These are phyloP conservation scores for Tolypocladium amazonense DNA, from an alignment of 2,329 filamentous ascomycete genomes.

Conservation along the genomic window DNA sequence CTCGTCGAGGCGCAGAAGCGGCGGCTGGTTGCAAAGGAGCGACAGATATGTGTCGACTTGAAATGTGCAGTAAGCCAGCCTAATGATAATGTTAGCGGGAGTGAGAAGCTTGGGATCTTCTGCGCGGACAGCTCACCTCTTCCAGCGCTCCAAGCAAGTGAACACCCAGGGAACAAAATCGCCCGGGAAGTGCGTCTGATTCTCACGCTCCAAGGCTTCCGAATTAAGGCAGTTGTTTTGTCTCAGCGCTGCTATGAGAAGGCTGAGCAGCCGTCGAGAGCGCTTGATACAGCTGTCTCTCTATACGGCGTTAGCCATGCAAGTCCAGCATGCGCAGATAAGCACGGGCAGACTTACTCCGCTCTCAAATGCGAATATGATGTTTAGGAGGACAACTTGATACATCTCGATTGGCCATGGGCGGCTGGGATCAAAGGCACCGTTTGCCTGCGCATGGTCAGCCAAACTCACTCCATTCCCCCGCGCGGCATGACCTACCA, in stretches of 20 bases:
- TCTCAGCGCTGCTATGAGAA: conserved; percentile 22
- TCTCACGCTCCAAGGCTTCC: conserved; percentile 22
- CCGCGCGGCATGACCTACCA: conserved; percentile 12
- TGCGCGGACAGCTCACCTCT: conserved; percentile 15
- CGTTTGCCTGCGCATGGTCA: conserved; percentile 1
- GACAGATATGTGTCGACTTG: conserved; percentile 29
- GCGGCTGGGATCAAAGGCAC: conserved; percentile 7
- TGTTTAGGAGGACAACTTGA: conserved; percentile 23
- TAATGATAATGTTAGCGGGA: conserved; percentile 7
- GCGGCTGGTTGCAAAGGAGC: conserved; percentile 18
- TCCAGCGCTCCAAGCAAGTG: conserved; percentile 20
- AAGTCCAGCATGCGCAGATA: fast-evolving
- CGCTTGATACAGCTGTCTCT: conserved; percentile 18
- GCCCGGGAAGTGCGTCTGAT: conserved; percentile 22
- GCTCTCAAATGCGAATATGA: conserved; percentile 27
- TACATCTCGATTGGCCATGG: conserved; percentile 20
- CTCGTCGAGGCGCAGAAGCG: conserved; percentile 23
- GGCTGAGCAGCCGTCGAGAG: conserved; percentile 21
- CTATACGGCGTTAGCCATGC: conserved; percentile 10
- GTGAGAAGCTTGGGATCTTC: not conserved
- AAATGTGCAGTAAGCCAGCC: conserved; percentile 21
- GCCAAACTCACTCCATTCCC: not conserved
- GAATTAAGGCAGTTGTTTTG: conserved; percentile 24
- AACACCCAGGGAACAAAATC: conserved; percentile 25
- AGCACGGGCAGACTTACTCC: conserved; percentile 14